A percentile compares a stretch with the other conserved stretches of the same genome.
Conservation (phyloP, 176 grass and related monocot genomes). For the Carex parvula region DNA sequence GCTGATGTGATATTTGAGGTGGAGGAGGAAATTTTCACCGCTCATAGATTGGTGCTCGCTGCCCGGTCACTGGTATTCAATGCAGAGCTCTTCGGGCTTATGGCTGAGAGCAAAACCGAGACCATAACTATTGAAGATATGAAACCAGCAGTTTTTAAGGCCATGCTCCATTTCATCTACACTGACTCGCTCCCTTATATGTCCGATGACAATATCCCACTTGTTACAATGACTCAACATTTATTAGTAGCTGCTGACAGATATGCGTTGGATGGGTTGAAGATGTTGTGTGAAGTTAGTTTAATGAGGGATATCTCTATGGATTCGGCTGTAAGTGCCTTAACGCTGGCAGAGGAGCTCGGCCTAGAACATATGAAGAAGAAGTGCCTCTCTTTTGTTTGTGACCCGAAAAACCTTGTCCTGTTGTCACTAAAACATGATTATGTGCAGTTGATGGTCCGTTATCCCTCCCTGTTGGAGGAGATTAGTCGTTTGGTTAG, state of each 20-base stretch:
- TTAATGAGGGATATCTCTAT: background rate
- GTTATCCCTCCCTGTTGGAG: background rate
- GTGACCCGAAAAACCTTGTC: background rate
- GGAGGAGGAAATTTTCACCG: background rate
- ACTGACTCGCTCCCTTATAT: constrained; percentile 20
- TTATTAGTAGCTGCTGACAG: constrained; percentile 37
- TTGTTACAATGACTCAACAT: constrained; percentile 26
- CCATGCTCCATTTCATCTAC: constrained; percentile 39
- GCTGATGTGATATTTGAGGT: constrained; percentile 24
- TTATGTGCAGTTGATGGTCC: background rate
- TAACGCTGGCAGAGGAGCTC: background rate
- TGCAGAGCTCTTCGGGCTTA: constrained; percentile 31
- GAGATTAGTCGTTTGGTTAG: background rate
- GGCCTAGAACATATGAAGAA: background rate
- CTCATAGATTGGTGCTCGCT: constrained; percentile 27
- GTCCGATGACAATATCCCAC: background rate
- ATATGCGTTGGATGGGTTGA: constrained; percentile 36
- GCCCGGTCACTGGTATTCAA: constrained; percentile 34
- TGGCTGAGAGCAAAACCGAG: background rate
- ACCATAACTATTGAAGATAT: constrained; percentile 23
- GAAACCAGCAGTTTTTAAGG: background rate
- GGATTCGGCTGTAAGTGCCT: background rate
- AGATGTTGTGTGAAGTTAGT: constrained; percentile 29
- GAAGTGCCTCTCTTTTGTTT: background rate
- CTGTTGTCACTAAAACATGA: background rate